Evolutionary conservation across 805 yeast species (phyloP).

Genomic region (Metschnikowia vanudenii): DNA sequence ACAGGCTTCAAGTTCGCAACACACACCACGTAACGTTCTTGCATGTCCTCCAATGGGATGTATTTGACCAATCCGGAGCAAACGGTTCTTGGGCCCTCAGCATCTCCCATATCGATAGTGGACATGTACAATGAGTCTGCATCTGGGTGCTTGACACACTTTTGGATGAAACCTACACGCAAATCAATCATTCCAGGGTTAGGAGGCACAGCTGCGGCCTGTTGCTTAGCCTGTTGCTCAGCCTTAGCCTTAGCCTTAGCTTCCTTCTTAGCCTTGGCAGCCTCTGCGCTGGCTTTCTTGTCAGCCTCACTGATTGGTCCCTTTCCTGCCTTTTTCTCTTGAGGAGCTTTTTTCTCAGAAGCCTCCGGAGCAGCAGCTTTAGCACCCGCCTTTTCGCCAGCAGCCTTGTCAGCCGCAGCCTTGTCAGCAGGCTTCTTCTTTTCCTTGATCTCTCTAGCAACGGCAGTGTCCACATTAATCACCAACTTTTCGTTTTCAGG

Average conservation of each 20-base stretch:
- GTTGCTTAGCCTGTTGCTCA: conserved; percentile 44
- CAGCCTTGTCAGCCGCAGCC: conserved; percentile 34
- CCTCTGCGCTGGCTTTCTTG: conserved; percentile 49
- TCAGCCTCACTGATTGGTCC: conserved; percentile 37
- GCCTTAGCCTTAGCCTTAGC: conserved; percentile 64
- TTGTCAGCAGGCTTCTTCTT: conserved; percentile 47
- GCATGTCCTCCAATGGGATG: conserved; percentile 91
- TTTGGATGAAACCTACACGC: conserved; percentile 94
- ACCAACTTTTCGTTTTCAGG: conserved; percentile 52
- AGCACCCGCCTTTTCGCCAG: conserved; percentile 44
- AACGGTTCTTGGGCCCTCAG: conserved; percentile 95
- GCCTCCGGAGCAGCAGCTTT: conserved; percentile 6
- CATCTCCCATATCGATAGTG: conserved; percentile 95
- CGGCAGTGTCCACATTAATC: conserved; percentile 57
- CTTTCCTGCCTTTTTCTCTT: conserved; percentile 14
- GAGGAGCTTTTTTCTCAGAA: conserved; percentile 28
- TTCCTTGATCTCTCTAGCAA: conserved; percentile 75
- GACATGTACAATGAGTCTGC: conserved; percentile 97
- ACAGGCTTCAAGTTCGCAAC: conserved; percentile 98
- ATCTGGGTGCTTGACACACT: conserved; percentile 95
- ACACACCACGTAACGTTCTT: conserved; percentile 83
- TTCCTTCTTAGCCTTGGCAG: conserved; percentile 61
- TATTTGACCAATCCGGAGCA: conserved; percentile 95
- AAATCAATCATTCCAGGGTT: conserved; percentile 85
- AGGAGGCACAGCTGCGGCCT: conserved; percentile 61